A percentile compares a stretch with the other conserved stretches of the same genome.
These are phyloP conservation scores for Heliocybe sulcata DNA, from an alignment of 1,284 basidiomycete species.

Conservation along the genomic window DNA sequence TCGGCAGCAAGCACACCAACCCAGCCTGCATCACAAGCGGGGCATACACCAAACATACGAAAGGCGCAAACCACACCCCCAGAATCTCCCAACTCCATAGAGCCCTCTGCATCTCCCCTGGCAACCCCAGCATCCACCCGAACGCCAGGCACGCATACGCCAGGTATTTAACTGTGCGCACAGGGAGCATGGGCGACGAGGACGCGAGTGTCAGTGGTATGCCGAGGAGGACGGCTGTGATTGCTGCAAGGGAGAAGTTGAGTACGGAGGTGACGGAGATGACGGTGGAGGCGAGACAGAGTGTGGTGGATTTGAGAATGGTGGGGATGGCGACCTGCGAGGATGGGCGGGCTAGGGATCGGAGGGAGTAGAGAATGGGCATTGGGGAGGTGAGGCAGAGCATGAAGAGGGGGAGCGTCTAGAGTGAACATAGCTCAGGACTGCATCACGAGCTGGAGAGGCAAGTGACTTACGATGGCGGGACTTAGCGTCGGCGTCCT, in stretches of 20 bases:
- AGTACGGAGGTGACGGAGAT: conserved; percentile 82
- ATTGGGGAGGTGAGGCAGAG: conserved; percentile 13
- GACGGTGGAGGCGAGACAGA: conserved; percentile 75
- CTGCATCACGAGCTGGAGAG: not conserved
- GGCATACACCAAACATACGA: conserved; percentile 63
- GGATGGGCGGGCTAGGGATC: conserved; percentile 10
- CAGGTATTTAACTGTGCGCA: conserved; percentile 29
- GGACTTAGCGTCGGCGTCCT: conserved; percentile 32
- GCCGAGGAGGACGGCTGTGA: conserved; percentile 56
- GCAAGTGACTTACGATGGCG: conserved; percentile 26
- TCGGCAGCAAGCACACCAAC: conserved; percentile 41
- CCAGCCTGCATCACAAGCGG: conserved; percentile 65
- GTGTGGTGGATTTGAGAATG: conserved; percentile 64
- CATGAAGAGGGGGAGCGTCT: conserved; percentile 10
- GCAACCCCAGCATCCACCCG: conserved; percentile 47
- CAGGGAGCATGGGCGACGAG: conserved; percentile 16
- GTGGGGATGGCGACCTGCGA: conserved; percentile 31
- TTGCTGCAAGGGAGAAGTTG: conserved; percentile 82
- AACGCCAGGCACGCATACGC: conserved; percentile 41
- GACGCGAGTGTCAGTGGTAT: conserved; percentile 49
- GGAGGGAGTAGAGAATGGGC: conserved; percentile 15
- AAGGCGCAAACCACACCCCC: conserved; percentile 70
- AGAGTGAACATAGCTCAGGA: not conserved
- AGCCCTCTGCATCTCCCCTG: conserved; percentile 35
- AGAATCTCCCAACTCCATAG: conserved; percentile 68